These are phyloP conservation scores for Sporothrix brasiliensis DNA, from an alignment of 2,329 filamentous ascomycete genomes.

Conservation along the genomic window DNA sequence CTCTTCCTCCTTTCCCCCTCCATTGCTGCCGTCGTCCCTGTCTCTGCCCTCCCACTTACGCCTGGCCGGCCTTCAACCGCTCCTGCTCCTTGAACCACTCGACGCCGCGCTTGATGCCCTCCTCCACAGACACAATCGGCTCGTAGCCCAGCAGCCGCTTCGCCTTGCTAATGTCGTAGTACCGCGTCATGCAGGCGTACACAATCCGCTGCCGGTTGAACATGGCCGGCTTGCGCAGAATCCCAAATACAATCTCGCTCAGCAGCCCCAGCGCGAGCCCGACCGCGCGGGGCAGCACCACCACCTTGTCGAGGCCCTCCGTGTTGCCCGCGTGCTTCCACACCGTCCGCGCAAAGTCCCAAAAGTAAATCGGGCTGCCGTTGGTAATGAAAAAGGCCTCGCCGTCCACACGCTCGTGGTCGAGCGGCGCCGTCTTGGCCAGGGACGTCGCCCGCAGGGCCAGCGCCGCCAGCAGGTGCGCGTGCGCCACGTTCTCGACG, in stretches of 20 bases:
- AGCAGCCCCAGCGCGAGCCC: conserved; percentile 57
- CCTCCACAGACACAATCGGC: conserved; percentile 67
- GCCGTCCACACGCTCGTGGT: conserved; percentile 76
- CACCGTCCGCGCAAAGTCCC: conserved; percentile 80
- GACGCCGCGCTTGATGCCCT: conserved; percentile 62
- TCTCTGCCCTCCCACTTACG: not conserved
- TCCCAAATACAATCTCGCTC: conserved; percentile 56
- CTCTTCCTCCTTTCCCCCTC: not conserved
- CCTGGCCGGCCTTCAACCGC: conserved; percentile 39
- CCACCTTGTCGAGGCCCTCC: conserved; percentile 57
- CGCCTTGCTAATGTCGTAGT: conserved; percentile 77
- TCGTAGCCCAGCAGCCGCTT: conserved; percentile 69
- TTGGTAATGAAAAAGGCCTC: conserved; percentile 92
- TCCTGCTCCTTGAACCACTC: conserved; percentile 59
- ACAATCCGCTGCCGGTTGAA: conserved; percentile 63
- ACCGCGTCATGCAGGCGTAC: conserved; percentile 74
- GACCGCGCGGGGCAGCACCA: conserved; percentile 56
- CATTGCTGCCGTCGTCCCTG: not conserved
- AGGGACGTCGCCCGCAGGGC: conserved; percentile 67
- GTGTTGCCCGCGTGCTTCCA: conserved; percentile 66
- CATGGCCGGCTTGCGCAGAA: conserved; percentile 57
- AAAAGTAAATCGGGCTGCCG: conserved; percentile 84
- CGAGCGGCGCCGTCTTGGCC: conserved; percentile 62
- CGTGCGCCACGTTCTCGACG: conserved; percentile 68
- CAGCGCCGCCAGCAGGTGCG: conserved; percentile 77